Conservation (phyloP, 2,329 filamentous ascomycete genomes). For the Raffaelea ambrosiae region DNA sequence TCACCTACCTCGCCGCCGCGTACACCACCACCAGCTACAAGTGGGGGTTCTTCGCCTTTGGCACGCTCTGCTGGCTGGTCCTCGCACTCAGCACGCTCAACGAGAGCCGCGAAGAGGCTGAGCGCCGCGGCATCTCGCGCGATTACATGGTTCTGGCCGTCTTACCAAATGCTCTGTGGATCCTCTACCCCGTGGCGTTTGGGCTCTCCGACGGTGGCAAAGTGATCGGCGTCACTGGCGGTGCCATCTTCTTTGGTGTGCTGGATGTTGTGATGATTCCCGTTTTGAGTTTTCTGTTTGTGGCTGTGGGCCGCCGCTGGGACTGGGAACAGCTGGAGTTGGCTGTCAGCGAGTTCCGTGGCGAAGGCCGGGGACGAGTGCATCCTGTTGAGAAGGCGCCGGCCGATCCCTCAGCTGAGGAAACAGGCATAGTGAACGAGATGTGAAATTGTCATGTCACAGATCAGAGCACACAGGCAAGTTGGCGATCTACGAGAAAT, state of each 20-base stretch:
- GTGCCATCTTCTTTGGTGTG: not conserved
- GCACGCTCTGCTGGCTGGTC: constrained; percentile 35
- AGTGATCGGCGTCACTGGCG: too few species aligned
- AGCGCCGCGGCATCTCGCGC: constrained; percentile 29
- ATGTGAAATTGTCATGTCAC: too few species aligned
- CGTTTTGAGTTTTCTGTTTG: not conserved
- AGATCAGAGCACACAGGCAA: too few species aligned
- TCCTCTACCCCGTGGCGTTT: too few species aligned
- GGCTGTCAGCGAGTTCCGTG: not conserved
- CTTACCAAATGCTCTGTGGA: too few species aligned
- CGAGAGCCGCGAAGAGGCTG: constrained; percentile 27
- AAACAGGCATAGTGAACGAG: too few species aligned
- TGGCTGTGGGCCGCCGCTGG: not conserved
- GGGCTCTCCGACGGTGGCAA: too few species aligned
- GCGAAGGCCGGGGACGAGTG: too few species aligned
- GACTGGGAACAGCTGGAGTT: not conserved
- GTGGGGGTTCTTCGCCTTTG: constrained; percentile 50
- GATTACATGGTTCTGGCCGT: too few species aligned
- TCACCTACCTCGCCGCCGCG: constrained; percentile 40
- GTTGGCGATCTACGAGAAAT: too few species aligned
- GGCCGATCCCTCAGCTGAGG: too few species aligned
- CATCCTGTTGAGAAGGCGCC: too few species aligned
- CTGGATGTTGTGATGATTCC: not conserved
- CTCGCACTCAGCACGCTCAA: constrained; percentile 34
- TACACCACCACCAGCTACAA: constrained; percentile 42